Evolutionary conservation across 495 filamentous ascomycete genomes (phyloP), one percentile per base, ranked within the genome.

Genomic region (Astrothelium subdiscretum): DNA sequence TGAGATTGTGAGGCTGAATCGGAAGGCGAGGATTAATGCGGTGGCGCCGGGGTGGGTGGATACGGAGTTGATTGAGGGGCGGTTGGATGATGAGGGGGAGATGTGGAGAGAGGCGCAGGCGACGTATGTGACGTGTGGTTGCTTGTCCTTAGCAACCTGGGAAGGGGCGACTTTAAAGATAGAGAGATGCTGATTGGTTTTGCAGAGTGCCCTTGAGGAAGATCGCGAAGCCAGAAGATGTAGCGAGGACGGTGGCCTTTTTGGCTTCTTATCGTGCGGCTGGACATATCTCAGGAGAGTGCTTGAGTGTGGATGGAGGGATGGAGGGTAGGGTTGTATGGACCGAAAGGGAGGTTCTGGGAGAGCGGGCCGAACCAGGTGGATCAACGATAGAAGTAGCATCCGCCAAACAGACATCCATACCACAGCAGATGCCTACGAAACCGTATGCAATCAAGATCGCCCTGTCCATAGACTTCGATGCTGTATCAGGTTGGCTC

Each of bases 401-500:
- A 62, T 54, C 48, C 3, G 6, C 20, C 48, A 10, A 3, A 29
- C 11, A 11, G 15, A 29, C 15, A 31, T 64, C 71, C 4, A 74
- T 73, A 18, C 71, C 71, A 12, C 68, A 63, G 2, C 51, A 60
- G 18, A 15, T 76, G 11, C 63, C 68, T 18, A 62, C 66, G 11
- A 65, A 67, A 58, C 68, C 70, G 26, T 68, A 67, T 32, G 78
- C 71, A 35, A 77, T 86, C 63, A 79, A 79, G 22, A 70, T 86
- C 18, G 72, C 78, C 13, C 67, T 83, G 13, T 81, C 82, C 2
- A 73, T 86, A 32, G 83, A 86, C 63, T 79, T 86, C 42, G 83
- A 85, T 63, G 81, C 82, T 22, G 77, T 86, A 0, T 83, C 81
- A 0, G 82, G 81, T 15, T 84, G 78, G 76, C 77, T 85, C 3